Base-by-base conservation (phyloP, 352 stramenopile genomes). In the Pythium scleroteichum region DNA sequence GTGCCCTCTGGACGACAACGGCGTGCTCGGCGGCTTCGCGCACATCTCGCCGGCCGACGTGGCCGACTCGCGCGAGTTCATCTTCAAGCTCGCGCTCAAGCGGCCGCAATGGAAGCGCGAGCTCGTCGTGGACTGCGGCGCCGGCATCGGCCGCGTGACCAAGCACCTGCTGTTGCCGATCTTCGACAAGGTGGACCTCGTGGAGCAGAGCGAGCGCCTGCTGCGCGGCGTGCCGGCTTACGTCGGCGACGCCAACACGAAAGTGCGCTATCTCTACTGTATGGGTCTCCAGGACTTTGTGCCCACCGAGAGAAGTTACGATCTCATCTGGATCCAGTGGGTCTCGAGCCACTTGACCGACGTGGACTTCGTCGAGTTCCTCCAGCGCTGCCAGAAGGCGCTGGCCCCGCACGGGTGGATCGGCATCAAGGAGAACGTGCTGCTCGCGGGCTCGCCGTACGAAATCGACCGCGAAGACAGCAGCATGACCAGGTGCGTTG, bases 271-370 rank as follows among this genome's bases (percentile, higher is more conserved):
- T 57, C 84, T 90, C 22, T 92, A 95, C 67, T 98, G 92, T 68
- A 85, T 91, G 56, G 94, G 91, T 7, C 73, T 99, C 65, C 94
- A 98, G 65, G 87, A 97, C 41, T 97, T 97, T 61, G 68, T 88
- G 12, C 89, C 90, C 3, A 35, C 53, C 13, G 26, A 70, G 27
- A 66, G 60, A 7, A 88, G 66, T 38, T 98, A 98, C 78, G 90
- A 98, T 73, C 78, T 99, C 49, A 92, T 99, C 62, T 99, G 96
- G 95, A 89, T 98, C 62, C 97, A 99, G 74, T 99, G 97, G 97
- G 91, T 98, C 44, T 82, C 97, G 16, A 87, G 90, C 33, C 97
- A 99, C 73, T 73, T 99, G 32, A 98, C 92, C 2, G 97, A 99
- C 72, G 64, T 92, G 16, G 96, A 99, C 72, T 91, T 98, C 32